Evolutionary conservation across 1,284 basidiomycete genomes (phyloP).

Genomic region (Microbotryomycetes sp.): DNA sequence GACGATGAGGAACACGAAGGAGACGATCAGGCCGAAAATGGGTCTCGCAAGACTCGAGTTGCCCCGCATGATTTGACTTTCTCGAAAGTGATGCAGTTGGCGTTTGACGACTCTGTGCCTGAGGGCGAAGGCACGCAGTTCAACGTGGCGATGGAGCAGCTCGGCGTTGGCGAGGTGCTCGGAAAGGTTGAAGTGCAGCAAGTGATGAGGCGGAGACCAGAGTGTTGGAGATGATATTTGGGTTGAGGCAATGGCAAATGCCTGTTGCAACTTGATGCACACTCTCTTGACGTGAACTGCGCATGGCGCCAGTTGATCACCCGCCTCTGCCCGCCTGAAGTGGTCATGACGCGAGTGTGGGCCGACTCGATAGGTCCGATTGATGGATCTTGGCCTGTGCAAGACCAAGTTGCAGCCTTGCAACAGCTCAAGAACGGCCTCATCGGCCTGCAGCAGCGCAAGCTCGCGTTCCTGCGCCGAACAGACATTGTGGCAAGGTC

Average conservation of each 20-base stretch:
- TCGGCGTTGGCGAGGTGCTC: slow-evolving; percentile 32
- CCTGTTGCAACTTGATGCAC: too few species aligned
- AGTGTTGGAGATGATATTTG: slow-evolving; percentile 32
- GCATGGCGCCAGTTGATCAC: background rate
- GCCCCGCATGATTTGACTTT: slow-evolving; percentile 18
- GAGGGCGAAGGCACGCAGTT: slow-evolving; percentile 23
- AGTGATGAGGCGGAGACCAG: slow-evolving; percentile 31
- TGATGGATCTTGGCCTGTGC: background rate
- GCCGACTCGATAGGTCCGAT: background rate
- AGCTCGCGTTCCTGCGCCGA: slow-evolving; percentile 4
- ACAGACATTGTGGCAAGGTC: slow-evolving; percentile 1
- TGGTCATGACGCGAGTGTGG: background rate
- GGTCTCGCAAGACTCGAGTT: background rate
- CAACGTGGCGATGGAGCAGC: slow-evolving; percentile 23
- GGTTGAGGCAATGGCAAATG: too few species aligned
- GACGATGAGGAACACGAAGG: background rate
- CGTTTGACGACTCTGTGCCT: slow-evolving; percentile 28
- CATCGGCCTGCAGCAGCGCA: slow-evolving; percentile 2
- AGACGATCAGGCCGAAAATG: background rate
- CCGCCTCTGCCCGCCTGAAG: background rate
- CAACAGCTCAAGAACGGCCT: slow-evolving; percentile 5
- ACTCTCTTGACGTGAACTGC: background rate
- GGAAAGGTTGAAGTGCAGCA: slow-evolving; percentile 27
- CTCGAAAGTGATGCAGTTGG: slow-evolving; percentile 31
- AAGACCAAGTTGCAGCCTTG: slow-evolving; percentile 7